Conservation (phyloP, 768 basidiomycete genomes). For the Naganishia randhawae region DNA sequence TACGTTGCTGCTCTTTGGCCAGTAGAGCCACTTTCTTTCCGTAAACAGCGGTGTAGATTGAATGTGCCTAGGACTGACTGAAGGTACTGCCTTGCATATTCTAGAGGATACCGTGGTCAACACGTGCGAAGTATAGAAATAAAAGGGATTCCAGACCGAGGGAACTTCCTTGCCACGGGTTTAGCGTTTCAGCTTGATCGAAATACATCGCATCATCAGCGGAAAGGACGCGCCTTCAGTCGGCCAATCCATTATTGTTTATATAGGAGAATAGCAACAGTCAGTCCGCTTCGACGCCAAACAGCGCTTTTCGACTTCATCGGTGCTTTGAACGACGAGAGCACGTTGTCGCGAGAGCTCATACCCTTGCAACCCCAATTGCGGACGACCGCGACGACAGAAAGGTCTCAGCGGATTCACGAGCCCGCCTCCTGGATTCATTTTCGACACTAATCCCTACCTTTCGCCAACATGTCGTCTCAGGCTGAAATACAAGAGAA, state of each 20-base stretch:
- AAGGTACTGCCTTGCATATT: too few relatives aligned
- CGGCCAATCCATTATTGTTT: background rate
- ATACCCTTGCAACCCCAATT: background rate
- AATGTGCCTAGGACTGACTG: too few relatives aligned
- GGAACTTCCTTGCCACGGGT: background rate
- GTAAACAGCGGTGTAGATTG: background rate
- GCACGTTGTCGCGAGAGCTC: background rate
- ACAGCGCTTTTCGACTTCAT: background rate
- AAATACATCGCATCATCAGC: background rate
- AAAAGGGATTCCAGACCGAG: background rate
- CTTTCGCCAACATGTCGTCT: slow-evolving; percentile 37
- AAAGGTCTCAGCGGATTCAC: background rate
- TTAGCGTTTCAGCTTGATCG: background rate
- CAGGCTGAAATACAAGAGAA: slow-evolving; percentile 51
- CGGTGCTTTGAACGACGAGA: background rate
- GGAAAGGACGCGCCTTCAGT: background rate
- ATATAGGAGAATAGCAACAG: background rate
- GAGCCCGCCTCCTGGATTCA: background rate
- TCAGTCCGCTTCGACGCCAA: too few relatives aligned
- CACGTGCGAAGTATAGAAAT: too few relatives aligned
- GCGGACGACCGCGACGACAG: background rate
- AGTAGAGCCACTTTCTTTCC: background rate
- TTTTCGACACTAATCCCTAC: background rate
- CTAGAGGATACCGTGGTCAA: too few relatives aligned
- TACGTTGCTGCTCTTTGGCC: background rate